Base-by-base conservation (phyloP, 1,284 basidiomycete genomes). In the Puccinia triticina region DNA sequence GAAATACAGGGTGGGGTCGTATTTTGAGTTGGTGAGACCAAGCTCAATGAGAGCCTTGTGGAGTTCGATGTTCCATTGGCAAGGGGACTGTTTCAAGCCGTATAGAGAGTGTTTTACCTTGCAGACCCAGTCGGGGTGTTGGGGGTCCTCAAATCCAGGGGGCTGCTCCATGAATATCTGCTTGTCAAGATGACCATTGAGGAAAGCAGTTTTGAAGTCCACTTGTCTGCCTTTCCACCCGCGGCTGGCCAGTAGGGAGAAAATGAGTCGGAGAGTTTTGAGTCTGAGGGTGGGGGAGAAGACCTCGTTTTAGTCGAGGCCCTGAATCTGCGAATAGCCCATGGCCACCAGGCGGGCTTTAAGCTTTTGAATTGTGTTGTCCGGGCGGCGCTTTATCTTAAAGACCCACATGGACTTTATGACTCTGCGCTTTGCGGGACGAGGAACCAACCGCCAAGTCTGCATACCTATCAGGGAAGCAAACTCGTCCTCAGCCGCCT, bases 71-170 rank as follows among this genome's bases (percentile, higher is more conserved):
- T 73, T 43, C 71, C 71, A 73, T 14, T 48, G 43, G 2, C 43
- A 11, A 10, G 71, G 71, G 16, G 32, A 73, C 32, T 40, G 71
- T 46, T 73, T 73, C n/a, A 73, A 32, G 23, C 71, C 71, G 26
- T 73, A 73, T 2, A 73, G 14, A 29, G 66, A 69, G 21, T 21
- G 8, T 4, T 8, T 37, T 29, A 69, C 23, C 34, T 37, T 12
- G 12, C 40, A 43, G 7, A 43, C 40, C 40, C 40, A 43, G 4
- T 43, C 12, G 40, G 40, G 40, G 12, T 43, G 40, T 43, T 43
- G 40, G 12, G 40, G 40, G 12, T 43, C 40, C 12, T 43, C 40
- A 43, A 43, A 43, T 43, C 40, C 40, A 43, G 40, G 12, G 4
- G 40, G 40, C 12, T 43, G 40, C 12, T 43, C 40, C 40, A 43